These are phyloP conservation scores for Tulasnella sp. DNA, from an alignment of 768 basidiomycete species.

Conservation along the genomic window DNA sequence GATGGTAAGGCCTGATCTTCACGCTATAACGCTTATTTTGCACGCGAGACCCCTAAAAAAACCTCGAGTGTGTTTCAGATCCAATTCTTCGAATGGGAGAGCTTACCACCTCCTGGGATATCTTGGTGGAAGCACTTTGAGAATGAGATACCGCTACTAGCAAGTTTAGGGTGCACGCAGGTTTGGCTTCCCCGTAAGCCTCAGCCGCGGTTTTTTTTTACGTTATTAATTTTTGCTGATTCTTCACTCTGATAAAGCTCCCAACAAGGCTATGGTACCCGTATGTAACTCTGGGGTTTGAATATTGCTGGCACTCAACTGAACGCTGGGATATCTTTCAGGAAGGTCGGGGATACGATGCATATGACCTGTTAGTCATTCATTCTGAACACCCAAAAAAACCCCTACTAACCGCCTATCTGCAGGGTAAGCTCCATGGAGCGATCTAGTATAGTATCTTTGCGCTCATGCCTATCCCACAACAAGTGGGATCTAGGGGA, in stretches of 20 bases:
- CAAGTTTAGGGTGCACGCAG: conserved; percentile 63
- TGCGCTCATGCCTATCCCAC: background rate
- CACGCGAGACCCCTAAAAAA: background rate
- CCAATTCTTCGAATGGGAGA: conserved; percentile 82
- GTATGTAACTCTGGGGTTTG: conserved; percentile 30
- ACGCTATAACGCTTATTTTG: too few species aligned
- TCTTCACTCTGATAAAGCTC: conserved; percentile 28
- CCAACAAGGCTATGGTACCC: conserved; percentile 61
- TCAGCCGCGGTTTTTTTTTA: background rate
- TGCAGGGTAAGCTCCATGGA: background rate
- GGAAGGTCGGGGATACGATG: conserved; percentile 73
- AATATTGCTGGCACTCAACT: background rate
- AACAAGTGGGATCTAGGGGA: conserved; percentile 82
- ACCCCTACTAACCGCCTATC: background rate
- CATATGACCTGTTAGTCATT: conserved; percentile 57
- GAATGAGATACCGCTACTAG: conserved; percentile 49
- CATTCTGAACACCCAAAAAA: background rate
- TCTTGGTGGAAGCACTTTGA: conserved; percentile 81
- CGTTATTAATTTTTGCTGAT: background rate
- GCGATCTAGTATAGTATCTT: background rate
- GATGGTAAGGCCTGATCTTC: background rate
- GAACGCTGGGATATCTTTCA: conserved; percentile 24
- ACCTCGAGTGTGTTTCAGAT: conserved; percentile 33
- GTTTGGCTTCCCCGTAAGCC: conserved; percentile 58
- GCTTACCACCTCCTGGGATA: conserved; percentile 37